phyloP scores from a whole-genome alignment of 768 basidiomycete species.

The Coprinopsis sp. region DNA sequence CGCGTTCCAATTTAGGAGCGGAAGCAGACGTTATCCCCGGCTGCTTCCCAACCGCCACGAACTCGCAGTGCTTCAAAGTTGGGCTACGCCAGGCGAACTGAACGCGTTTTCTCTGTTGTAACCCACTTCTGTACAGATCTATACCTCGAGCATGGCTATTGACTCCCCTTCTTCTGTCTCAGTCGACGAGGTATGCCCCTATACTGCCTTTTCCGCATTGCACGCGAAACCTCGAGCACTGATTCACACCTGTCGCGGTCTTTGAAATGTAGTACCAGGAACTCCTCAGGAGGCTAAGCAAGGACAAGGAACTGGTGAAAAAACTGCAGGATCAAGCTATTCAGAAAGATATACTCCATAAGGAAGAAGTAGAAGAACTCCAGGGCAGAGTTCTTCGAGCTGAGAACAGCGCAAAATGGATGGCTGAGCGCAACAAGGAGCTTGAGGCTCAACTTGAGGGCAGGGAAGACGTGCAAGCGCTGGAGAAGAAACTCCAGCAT shows the following conservation, averaged over 20 bases:
- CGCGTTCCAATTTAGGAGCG: no score
- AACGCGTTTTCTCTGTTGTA: no score
- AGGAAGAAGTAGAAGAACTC: background rate
- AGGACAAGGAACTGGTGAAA: background rate
- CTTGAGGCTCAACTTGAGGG: background rate
- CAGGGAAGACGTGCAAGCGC: background rate
- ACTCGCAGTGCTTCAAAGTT: no score
- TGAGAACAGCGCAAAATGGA: background rate
- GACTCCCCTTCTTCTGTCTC: no score
- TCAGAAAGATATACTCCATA: background rate
- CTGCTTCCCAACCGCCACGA: no score
- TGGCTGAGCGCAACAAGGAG: background rate
- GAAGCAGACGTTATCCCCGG: no score
- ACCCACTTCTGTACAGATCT: no score
- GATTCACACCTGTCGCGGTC: background rate
- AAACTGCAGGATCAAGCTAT: background rate
- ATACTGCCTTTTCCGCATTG: no score
- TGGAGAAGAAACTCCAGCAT: background rate
- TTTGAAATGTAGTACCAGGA: background rate
- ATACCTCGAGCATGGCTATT: no score
- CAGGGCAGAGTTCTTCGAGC: background rate
- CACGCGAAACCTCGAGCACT: no score
- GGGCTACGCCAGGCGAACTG: no score
- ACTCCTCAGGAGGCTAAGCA: background rate
- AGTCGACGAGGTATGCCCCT: no score